Base-by-base conservation (phyloP, 108 stramenopile genomes). In the Nannochloropsis gaditana region DNA sequence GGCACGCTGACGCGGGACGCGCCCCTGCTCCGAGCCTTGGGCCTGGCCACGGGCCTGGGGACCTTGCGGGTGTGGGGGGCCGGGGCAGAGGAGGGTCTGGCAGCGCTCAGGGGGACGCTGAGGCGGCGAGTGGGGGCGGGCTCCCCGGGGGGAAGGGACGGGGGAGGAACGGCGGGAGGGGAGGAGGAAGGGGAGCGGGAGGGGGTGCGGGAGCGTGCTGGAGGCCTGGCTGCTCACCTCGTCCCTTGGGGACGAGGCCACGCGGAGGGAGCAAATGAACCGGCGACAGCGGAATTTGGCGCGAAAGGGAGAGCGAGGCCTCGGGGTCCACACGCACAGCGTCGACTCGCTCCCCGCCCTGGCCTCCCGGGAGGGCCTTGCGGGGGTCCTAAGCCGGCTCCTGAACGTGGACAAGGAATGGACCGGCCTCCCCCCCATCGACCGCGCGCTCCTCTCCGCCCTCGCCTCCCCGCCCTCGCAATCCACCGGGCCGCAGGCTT, bases 121-220 rank as follows among this genome's bases (percentile, higher is more conserved):
- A 73, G 59, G 59, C 19, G 59, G n/a, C 19, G 59, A 73, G n/a
- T 2, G 59, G n/a, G 59, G 59, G 59, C 15, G 59, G 59, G 59
- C 15, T 31, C 31, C 31, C 31, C 31, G 15, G 47, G 47, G 15
- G 47, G 47, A 50, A 50, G 47, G 47, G 47, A 50, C 15, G 59
- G 59, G n/a, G 59, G 59, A n/a, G 59, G 59, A 73, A 73, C 3
- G 15, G 59, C 15, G 59, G 59, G 19, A 15, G 47, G 15, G n/a
- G 59, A 73, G 59, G 59, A 73, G 59, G 59, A 73, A n/a, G 59
- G n/a, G 59, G 59, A 73, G 19, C 15, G 59, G n/a, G n/a, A 73
- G 5, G 19, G 59, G 5, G 4, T 73, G 8, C 8, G 15, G 59
- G 59, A 73, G 59, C 59, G n/a, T 73, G 59, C 59, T 73, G 59